Evolutionary conservation across 2,329 filamentous ascomycete species (phyloP).

Genomic region (Pseudonectria foliicola): DNA sequence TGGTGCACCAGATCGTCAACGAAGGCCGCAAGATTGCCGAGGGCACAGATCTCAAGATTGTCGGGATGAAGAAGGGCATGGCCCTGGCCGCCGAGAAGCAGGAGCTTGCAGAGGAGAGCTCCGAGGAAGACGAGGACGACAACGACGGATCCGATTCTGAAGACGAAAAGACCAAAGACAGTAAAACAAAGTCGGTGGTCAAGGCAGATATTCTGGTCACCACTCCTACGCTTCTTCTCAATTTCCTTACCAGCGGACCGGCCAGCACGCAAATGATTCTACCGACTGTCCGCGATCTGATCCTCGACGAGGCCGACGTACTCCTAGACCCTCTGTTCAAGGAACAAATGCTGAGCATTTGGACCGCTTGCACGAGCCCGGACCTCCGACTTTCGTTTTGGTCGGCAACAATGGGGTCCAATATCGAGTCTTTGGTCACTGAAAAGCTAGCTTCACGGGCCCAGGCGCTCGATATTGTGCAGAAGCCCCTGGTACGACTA

Average conservation of each 20-base stretch:
- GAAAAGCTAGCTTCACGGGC: constrained; percentile 56
- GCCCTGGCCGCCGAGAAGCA: constrained; percentile 47
- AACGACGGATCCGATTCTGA: constrained; percentile 32
- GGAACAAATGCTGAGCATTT: constrained; percentile 79
- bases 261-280: constrained; percentile 44
- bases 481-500: constrained; percentile 63
- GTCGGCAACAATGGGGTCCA: constrained; percentile 96
- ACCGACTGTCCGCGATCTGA: constrained; percentile 62
- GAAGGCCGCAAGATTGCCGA: constrained; percentile 76
- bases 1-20: constrained; percentile 72
- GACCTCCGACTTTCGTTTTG: constrained; percentile 74
- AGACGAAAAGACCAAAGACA: constrained; percentile 17
- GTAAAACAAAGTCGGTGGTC: constrained; percentile 22
- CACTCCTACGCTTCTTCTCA: constrained; percentile 58
- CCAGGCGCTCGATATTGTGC: constrained; percentile 27
- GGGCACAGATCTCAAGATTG: constrained; percentile 71
- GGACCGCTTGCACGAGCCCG: constrained; percentile 67
- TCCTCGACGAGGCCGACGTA: constrained; percentile 93
- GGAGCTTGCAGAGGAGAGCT: constrained; percentile 31
- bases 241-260: constrained; percentile 52
- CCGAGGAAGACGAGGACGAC: constrained; percentile 32
- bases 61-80: constrained; percentile 83
- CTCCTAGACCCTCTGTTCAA: constrained; percentile 86
- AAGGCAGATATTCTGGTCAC: constrained; percentile 35
- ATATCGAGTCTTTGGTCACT: constrained; percentile 71